Evolutionary conservation across 2,329 filamentous ascomycete species (phyloP), one percentile per base, ranked within the genome.

Genomic region (Aureobasidium sp.): DNA sequence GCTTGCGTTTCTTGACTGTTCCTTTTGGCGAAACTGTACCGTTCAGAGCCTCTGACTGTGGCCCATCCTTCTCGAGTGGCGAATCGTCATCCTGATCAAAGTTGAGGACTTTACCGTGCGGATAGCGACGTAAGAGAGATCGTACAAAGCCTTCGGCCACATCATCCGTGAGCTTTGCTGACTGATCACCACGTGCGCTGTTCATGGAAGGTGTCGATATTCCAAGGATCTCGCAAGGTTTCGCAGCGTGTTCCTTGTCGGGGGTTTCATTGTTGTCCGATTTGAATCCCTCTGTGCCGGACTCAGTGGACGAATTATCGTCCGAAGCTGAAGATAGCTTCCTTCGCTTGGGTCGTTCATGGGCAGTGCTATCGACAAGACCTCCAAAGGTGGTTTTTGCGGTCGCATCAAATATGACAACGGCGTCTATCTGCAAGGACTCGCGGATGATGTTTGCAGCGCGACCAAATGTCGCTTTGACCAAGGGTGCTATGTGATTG

Each of bases 381-480:
- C 63, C 63, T 2, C 66, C 63, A 36, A 67, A 68, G 17, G 62
- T 61, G 14, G 49, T 22, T 15, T 63, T 55, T 5, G 64, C 62
- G 2, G 62, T 64, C 37, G 65, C 71, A 64, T 76, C 75, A 22
- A 77, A 63, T 48, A 77, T 75, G 1, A 75, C 66, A 25, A 81
- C 78, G 3, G 78, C 79, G 7, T 78, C 77, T 14, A 78, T 73
- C 5, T 70, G 69, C 20, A 81, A 67, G 22, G 78, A 76, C 62
- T 77, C 75, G 3, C 73, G 73, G 6, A 80, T 70, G 1, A 79
- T 66, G 44, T 77, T 74, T 1, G 77, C 75, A 2, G 77, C 78
- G 22, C 78, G 71, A 68, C 70, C 56, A 78, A 79, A 20, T 9
- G 55, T 60, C 9, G 60, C 65, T 14, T 70, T 69, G 36, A 71